These are phyloP conservation scores for Penicillium rolfsii DNA, from an alignment of 2,329 filamentous ascomycete genomes.

Conservation along the genomic window DNA sequence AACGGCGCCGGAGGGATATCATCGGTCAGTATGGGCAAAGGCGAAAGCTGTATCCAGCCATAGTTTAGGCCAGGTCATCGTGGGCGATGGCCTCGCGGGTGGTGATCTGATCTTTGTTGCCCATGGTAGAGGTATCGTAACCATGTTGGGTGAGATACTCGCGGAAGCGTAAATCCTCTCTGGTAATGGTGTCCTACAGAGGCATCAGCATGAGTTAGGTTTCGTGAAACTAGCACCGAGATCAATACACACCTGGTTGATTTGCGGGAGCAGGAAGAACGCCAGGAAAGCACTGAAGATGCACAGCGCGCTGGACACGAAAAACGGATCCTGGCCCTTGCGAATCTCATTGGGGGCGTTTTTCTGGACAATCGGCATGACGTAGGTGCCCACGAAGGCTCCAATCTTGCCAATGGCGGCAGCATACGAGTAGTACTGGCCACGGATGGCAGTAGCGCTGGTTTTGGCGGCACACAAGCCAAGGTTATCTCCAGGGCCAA, in stretches of 20 bases:
- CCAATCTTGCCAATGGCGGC: conserved; percentile 53
- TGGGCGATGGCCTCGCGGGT: not conserved
- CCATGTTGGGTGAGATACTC: conserved; percentile 72
- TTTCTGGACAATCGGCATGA: conserved; percentile 71
- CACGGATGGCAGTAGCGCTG: conserved; percentile 83
- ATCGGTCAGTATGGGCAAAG: not conserved
- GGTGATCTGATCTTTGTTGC: conserved; percentile 35
- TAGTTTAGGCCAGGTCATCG: not conserved
- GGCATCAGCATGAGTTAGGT: conserved; percentile 26
- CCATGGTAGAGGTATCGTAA: conserved; percentile 70
- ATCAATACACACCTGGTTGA: conserved; percentile 57
- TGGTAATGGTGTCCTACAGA: conserved; percentile 74
- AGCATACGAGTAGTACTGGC: conserved; percentile 66
- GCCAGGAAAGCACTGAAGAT: conserved; percentile 71
- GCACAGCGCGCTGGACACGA: conserved; percentile 76
- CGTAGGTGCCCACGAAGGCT: conserved; percentile 83
- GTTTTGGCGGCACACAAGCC: conserved; percentile 85
- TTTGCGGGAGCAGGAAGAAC: conserved; percentile 71
- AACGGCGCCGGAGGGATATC: conserved; percentile 1
- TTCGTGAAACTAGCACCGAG: not conserved
- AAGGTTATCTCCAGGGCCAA: conserved; percentile 90
- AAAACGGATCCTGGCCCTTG: conserved; percentile 84
- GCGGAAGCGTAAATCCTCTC: conserved; percentile 76
- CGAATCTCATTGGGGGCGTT: conserved; percentile 59
- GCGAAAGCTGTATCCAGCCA: not conserved